phyloP scores from a whole-genome alignment of 2,329 filamentous ascomycete species.

The Fusarium devonianum region DNA sequence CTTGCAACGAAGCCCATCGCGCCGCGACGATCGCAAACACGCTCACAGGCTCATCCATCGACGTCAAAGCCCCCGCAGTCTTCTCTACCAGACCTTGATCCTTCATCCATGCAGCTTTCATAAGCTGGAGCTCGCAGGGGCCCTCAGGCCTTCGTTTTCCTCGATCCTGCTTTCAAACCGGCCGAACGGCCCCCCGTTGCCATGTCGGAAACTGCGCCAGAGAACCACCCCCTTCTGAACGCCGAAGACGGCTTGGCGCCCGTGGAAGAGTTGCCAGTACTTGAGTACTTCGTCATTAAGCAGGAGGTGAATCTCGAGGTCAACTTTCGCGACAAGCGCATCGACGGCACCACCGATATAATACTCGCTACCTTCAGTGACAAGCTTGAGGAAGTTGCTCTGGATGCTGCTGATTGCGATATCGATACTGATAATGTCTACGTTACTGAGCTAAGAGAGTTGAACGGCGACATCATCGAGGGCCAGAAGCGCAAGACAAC shows the following conservation, averaged over 20 bases:
- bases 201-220: slow-evolving; percentile 24
- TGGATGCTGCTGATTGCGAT: slow-evolving; percentile 69
- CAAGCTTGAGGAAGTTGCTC: slow-evolving; percentile 63
- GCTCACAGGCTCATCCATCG: slow-evolving; percentile 2
- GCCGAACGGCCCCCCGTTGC: slow-evolving; percentile 27
- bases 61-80: background rate
- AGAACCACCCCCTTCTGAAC: slow-evolving; percentile 43
- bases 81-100: background rate
- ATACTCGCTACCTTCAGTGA: slow-evolving; percentile 72
- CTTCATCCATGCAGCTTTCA: slow-evolving; percentile 35
- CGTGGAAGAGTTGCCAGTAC: slow-evolving; percentile 47
- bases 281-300: slow-evolving; percentile 68
- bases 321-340: slow-evolving; percentile 77
- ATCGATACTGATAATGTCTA: slow-evolving; percentile 63
- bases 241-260: slow-evolving; percentile 45
- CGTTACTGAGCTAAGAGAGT: slow-evolving; percentile 53
- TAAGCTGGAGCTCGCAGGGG: slow-evolving; percentile 37
- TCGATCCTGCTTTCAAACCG: slow-evolving; percentile 29
- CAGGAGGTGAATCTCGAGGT: slow-evolving; percentile 91
- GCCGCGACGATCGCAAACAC: slow-evolving; percentile 16
- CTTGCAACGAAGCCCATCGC: slow-evolving; percentile 20
- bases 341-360: slow-evolving; percentile 83
- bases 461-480: slow-evolving; percentile 46
- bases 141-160: slow-evolving; percentile 36
- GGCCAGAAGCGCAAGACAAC: slow-evolving; percentile 51